A percentile compares a stretch with the other conserved stretches of the same genome.
These are phyloP conservation scores for Globisporangium canariense DNA, from an alignment of 352 stramenopile species.

Conservation along the genomic window DNA sequence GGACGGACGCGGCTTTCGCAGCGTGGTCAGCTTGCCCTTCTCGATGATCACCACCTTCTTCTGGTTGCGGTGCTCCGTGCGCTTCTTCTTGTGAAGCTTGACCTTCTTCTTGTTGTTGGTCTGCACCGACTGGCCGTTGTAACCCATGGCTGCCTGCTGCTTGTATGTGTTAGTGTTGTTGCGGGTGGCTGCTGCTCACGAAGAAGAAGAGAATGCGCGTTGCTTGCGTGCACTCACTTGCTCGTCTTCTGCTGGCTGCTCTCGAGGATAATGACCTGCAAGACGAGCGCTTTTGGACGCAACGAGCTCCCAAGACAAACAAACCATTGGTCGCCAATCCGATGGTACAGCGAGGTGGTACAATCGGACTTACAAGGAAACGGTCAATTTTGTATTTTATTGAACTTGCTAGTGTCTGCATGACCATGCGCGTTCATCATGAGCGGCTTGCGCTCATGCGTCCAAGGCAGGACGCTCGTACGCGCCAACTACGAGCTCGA, in stretches of 20 bases:
- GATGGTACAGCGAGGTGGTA: slow-evolving; percentile 33
- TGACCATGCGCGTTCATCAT: neutral
- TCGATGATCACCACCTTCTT: slow-evolving; percentile 71
- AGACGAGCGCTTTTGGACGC: neutral
- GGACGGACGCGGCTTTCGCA: slow-evolving; percentile 64
- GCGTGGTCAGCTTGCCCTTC: slow-evolving; percentile 48
- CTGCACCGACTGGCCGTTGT: slow-evolving; percentile 64
- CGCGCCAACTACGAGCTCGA: too few relatives aligned
- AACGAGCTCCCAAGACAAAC: slow-evolving; percentile 17
- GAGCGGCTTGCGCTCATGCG: neutral
- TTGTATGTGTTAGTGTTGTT: slow-evolving; percentile 9
- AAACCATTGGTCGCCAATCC: slow-evolving; percentile 24
- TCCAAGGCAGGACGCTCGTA: neutral
- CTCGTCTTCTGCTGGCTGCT: neutral
- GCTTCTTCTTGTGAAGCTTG: slow-evolving; percentile 85
- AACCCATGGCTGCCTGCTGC: slow-evolving; percentile 29
- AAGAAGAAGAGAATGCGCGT: neutral
- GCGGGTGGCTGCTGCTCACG: neutral
- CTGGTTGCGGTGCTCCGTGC: slow-evolving; percentile 64
- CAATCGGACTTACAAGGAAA: slow-evolving; percentile 10
- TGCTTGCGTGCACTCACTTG: slow-evolving; percentile 1
- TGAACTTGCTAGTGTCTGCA: neutral
- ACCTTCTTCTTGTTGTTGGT: slow-evolving; percentile 87
- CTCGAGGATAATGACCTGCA: slow-evolving; percentile 12
- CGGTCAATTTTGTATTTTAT: neutral